Conservation (phyloP, 768 basidiomycete genomes). For the Solioccasus polychromus region DNA sequence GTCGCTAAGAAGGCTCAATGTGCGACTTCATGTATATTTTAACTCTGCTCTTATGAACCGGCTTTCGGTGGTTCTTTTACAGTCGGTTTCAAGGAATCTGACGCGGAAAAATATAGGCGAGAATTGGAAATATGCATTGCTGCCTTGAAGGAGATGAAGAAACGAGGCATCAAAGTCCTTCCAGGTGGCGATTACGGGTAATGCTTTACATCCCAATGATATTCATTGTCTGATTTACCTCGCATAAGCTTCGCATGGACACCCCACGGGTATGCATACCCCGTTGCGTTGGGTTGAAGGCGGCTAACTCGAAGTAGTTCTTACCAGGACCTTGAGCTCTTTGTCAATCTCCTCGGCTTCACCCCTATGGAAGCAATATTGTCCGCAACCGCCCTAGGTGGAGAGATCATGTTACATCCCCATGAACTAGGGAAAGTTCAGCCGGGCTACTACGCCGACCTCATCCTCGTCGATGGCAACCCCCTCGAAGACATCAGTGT, state of each 20-base stretch:
- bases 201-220: not conserved
- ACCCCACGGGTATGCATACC: slow-evolving; percentile 25
- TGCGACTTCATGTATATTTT: not conserved
- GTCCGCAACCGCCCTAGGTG: slow-evolving; percentile 34
- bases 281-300: not conserved
- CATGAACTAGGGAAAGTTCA: slow-evolving; percentile 37
- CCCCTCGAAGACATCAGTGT: slow-evolving; percentile 35
- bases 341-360: slow-evolving; percentile 34
- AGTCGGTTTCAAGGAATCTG: slow-evolving; percentile 22
- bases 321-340: slow-evolving; percentile 36
- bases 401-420: slow-evolving; percentile 35
- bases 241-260: slow-evolving; percentile 29
- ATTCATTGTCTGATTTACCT: not conserved
- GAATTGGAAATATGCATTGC: slow-evolving; percentile 34
- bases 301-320: slow-evolving; percentile 20
- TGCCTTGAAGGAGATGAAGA: slow-evolving; percentile 36
- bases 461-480: slow-evolving; percentile 35
- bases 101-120: slow-evolving; percentile 22
- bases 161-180: slow-evolving; percentile 34
- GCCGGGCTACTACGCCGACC: slow-evolving; percentile 37
- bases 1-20: slow-evolving; percentile 29
- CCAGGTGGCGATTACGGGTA: slow-evolving; percentile 40
- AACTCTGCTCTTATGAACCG: not conserved
- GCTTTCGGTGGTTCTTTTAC: not conserved
- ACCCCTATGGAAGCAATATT: slow-evolving; percentile 38